These are phyloP conservation scores for Penicillium desertorum DNA, from an alignment of 495 filamentous ascomycete species.

Conservation along the genomic window DNA sequence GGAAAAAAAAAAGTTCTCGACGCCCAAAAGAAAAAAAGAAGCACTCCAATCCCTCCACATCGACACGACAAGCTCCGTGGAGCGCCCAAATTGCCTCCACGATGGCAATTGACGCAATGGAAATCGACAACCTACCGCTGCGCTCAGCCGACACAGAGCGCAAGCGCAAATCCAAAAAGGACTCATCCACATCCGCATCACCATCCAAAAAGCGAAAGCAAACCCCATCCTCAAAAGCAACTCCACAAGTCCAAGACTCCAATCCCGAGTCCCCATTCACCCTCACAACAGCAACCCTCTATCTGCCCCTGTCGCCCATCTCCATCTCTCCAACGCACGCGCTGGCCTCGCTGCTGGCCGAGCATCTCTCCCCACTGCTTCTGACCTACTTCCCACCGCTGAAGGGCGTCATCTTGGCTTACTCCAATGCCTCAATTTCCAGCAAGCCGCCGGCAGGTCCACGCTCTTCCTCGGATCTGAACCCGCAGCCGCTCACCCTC, in stretches of 20 bases:
- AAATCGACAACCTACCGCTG: slow-evolving; percentile 35
- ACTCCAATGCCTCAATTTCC: slow-evolving; percentile 57
- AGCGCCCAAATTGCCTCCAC: slow-evolving; percentile 29
- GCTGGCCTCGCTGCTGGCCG: slow-evolving; percentile 64
- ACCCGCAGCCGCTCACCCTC: slow-evolving; percentile 48
- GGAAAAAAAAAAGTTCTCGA: slow-evolving; percentile 40
- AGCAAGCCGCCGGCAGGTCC: slow-evolving; percentile 30
- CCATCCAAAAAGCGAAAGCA: slow-evolving; percentile 54
- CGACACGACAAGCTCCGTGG: slow-evolving; percentile 23
- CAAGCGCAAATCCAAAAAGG: slow-evolving; percentile 56
- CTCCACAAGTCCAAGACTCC: neutral
- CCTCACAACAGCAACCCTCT: slow-evolving; percentile 62
- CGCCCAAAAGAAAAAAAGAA: slow-evolving; percentile 10
- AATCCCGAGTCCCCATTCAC: slow-evolving; percentile 55
- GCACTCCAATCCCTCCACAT: slow-evolving; percentile 18
- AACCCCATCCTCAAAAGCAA: slow-evolving; percentile 5
- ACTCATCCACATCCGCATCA: slow-evolving; percentile 25
- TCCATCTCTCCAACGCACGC: slow-evolving; percentile 61
- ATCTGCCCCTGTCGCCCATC: slow-evolving; percentile 69
- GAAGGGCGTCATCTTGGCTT: slow-evolving; percentile 68
- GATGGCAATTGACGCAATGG: slow-evolving; percentile 49
- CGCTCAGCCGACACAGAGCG: slow-evolving; percentile 29
- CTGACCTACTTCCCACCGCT: slow-evolving; percentile 74
- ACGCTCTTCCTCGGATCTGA: slow-evolving; percentile 33
- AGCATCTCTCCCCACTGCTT: slow-evolving; percentile 74